A percentile compares a stretch with the other conserved stretches of the same genome.
Conservation (phyloP, 306 rosid genomes). For the Vicia faba region DNA sequence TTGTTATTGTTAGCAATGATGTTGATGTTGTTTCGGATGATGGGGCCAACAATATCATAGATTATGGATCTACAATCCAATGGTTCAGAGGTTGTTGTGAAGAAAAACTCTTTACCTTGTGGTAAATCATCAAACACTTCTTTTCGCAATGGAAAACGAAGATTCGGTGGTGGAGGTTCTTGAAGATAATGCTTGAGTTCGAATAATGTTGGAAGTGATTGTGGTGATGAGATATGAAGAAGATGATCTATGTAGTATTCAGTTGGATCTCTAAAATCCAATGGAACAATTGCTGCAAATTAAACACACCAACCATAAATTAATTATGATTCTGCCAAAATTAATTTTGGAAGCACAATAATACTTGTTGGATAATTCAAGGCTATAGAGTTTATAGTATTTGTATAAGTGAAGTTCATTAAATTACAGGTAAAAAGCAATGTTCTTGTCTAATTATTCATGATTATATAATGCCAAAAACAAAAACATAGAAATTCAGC, state of each 20-base stretch:
- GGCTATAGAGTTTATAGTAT: not conserved
- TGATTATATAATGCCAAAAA: not conserved
- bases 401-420: not conserved
- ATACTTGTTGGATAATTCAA: not conserved
- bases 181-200: constrained; percentile 70
- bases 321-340: not conserved
- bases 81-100: constrained; percentile 50
- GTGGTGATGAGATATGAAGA: constrained; percentile 55
- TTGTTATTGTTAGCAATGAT: not conserved
- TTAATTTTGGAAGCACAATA: not conserved
- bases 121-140: constrained; percentile 78
- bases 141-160: constrained; percentile 71
- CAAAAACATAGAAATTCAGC: not conserved
- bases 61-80: constrained; percentile 66
- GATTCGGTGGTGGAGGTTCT: constrained; percentile 79
- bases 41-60: constrained; percentile 64
- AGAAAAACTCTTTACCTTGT: constrained; percentile 71
- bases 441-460: not conserved
- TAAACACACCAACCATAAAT: constrained; percentile 4
- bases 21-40: constrained; percentile 43
- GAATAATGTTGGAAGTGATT: constrained; percentile 60
- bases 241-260: constrained; percentile 75
- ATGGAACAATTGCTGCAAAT: constrained; percentile 53
- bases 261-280: constrained; percentile 79
- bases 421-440: not conserved